These are phyloP conservation scores for Aspergillus glaucus DNA, from an alignment of 2,329 filamentous ascomycete genomes.

Conservation along the genomic window DNA sequence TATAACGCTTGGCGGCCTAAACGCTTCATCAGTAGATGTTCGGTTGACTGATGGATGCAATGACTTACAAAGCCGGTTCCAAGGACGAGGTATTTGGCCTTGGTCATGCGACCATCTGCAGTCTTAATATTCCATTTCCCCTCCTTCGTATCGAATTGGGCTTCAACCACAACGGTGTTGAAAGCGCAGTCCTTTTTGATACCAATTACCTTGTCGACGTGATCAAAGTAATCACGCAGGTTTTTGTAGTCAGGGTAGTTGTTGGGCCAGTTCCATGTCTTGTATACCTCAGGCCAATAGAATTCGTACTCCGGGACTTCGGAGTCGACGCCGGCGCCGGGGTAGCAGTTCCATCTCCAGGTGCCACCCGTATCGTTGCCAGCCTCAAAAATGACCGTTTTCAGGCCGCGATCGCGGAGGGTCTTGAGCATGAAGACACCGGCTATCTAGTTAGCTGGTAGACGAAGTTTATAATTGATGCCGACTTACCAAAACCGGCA, in stretches of 20 bases:
- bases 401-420: conserved; percentile 46
- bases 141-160: conserved; percentile 32
- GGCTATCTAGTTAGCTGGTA: too few relatives aligned
- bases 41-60: too few relatives aligned
- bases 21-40: too few relatives aligned
- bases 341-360: conserved; percentile 55
- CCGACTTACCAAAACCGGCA: conserved; percentile 10
- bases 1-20: conserved; percentile 35
- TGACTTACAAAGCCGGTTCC: conserved; percentile 38
- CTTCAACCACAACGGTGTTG: conserved; percentile 37
- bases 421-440: conserved; percentile 49
- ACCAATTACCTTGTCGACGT: conserved; percentile 40
- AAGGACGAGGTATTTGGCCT: conserved; percentile 41
- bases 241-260: conserved; percentile 30
- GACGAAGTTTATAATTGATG: too few relatives aligned
- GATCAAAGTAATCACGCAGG: conserved; percentile 42
- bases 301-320: conserved; percentile 51
- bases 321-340: conserved; percentile 50
- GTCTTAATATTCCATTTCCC: conserved; percentile 42
- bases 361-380: conserved; percentile 48
- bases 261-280: conserved; percentile 40
- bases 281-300: conserved; percentile 44
- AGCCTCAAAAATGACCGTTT: conserved; percentile 48
- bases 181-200: conserved; percentile 43
- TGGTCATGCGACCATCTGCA: conserved; percentile 34